Evolutionary conservation across 108 stramenopile species (phyloP).

Genomic region (Skeletonema tropicum): DNA sequence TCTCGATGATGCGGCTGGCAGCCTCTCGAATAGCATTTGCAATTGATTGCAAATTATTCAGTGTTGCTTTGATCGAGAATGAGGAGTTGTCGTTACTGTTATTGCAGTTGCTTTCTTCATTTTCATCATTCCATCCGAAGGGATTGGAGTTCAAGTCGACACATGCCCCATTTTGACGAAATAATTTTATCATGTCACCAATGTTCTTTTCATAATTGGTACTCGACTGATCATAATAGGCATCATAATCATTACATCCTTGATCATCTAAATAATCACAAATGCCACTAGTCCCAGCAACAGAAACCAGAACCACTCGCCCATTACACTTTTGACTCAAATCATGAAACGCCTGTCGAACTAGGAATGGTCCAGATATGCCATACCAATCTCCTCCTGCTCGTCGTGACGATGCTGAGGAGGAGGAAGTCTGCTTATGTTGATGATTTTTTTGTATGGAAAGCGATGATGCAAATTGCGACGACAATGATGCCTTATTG

Average conservation of each 20-base stretch:
- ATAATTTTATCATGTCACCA: constrained; percentile 3
- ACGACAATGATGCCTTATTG: background rate
- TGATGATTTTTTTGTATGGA: background rate
- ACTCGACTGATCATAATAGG: background rate
- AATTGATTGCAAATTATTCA: constrained; percentile 30
- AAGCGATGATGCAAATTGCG: background rate
- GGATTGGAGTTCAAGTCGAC: constrained; percentile 36
- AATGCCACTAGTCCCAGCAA: constrained; percentile 21
- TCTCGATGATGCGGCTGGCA: constrained; percentile 11
- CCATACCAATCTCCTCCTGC: constrained; percentile 20
- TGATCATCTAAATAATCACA: constrained; percentile 23
- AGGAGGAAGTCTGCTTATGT: background rate
- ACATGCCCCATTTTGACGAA: constrained; percentile 23
- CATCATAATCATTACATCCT: background rate
- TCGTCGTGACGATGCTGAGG: constrained; percentile 2
- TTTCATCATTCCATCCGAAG: constrained; percentile 39
- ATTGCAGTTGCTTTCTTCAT: background rate
- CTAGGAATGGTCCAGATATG: constrained; percentile 31
- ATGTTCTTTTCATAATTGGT: background rate
- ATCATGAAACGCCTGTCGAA: constrained; percentile 27
- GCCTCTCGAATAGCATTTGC: constrained; percentile 26
- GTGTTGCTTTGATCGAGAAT: constrained; percentile 15
- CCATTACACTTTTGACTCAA: constrained; percentile 35
- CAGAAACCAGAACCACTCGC: constrained; percentile 30
- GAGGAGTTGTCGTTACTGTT: background rate